Evolutionary conservation across 495 filamentous ascomycete genomes (phyloP).

Genomic region (Neurospora sp.): DNA sequence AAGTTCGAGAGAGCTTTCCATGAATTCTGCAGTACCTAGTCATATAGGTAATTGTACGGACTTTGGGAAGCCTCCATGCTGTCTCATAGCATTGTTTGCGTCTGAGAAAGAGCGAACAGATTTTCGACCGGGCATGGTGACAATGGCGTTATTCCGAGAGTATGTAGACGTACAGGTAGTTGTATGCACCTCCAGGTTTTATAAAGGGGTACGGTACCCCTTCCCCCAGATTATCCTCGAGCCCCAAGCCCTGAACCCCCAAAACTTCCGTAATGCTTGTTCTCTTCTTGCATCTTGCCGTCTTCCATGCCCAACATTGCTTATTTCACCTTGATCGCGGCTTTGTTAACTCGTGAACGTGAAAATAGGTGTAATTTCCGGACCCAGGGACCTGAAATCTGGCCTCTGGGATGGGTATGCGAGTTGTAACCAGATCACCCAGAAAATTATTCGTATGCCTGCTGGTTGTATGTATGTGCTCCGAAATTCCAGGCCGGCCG

Average conservation of each 20-base stretch:
- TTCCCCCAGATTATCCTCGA: neutral
- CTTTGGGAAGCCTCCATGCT: too few relatives aligned
- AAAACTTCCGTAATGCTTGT: too few relatives aligned
- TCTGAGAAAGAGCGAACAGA: too few relatives aligned
- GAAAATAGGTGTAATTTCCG: neutral
- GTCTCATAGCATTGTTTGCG: too few relatives aligned
- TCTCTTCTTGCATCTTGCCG: neutral
- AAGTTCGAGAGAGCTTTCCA: too few relatives aligned
- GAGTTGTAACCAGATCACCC: neutral
- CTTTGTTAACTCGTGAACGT: neutral
- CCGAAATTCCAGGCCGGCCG: neutral
- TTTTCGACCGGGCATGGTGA: too few relatives aligned
- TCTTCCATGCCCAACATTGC: neutral
- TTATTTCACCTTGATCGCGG: neutral
- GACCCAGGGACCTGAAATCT: neutral
- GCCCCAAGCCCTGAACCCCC: neutral
- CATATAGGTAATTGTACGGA: too few relatives aligned
- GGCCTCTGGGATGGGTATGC: neutral
- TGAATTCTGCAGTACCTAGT: too few relatives aligned
- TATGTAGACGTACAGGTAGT: too few relatives aligned
- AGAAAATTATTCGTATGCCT: neutral
- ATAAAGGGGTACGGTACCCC: too few relatives aligned
- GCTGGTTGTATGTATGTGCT: neutral
- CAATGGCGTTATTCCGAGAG: too few relatives aligned
- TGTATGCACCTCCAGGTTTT: too few relatives aligned